phyloP scores from a whole-genome alignment of 352 stramenopile genomes.

The Globisporangium emineosum region DNA sequence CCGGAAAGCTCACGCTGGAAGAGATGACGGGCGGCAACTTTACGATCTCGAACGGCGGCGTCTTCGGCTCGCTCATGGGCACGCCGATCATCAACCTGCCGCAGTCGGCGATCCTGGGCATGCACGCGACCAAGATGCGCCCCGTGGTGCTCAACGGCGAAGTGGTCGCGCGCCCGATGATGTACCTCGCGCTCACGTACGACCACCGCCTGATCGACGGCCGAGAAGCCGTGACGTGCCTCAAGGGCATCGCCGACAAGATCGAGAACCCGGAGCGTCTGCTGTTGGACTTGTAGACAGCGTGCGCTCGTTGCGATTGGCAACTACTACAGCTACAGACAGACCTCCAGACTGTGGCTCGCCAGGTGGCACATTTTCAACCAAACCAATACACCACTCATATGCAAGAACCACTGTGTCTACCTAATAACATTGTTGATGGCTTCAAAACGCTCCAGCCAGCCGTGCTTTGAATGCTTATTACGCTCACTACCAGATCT shows the following conservation, averaged over 20 bases:
- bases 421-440: neutral
- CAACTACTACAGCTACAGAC: neutral
- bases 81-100: constrained; percentile 99
- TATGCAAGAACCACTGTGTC: neutral
- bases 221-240: constrained; percentile 97
- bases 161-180: constrained; percentile 97
- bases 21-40: constrained; percentile 97
- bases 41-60: constrained; percentile 98
- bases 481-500: no score
- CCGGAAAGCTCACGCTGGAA: constrained; percentile 74
- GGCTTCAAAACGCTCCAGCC: no score
- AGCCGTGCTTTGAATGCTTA: no score
- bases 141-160: constrained; percentile 93
- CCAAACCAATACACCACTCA: neutral
- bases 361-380: neutral
- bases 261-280: constrained; percentile 95
- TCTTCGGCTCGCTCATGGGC: constrained; percentile 98
- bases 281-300: constrained; percentile 92
- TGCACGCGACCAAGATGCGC: constrained; percentile 99
- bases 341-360: neutral
- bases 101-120: constrained; percentile 98
- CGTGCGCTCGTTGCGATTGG: no score
- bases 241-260: constrained; percentile 98
- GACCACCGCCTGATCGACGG: constrained; percentile 99
- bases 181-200: constrained; percentile 99